phyloP scores from a whole-genome alignment of 306 rosid genomes.

The Arachis stenosperma region DNA sequence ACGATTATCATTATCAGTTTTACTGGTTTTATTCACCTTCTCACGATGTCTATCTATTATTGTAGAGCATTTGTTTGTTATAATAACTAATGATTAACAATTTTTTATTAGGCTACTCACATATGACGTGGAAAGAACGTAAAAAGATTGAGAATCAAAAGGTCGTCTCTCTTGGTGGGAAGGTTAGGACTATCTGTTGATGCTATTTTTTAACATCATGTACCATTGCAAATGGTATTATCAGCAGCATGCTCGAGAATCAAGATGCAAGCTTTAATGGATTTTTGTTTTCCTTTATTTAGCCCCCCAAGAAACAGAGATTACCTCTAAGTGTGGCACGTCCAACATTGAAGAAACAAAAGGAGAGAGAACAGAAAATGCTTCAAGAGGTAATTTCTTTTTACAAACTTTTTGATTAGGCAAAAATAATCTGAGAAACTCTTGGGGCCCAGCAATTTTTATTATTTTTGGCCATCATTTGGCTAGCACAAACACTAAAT shows the following conservation, averaged over 20 bases:
- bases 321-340: conserved; percentile 74
- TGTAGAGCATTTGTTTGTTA: conserved; percentile 11
- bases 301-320: conserved; percentile 69
- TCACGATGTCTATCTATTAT: conserved; percentile 8
- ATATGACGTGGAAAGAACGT: conserved; percentile 86
- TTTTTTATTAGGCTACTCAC: conserved; percentile 57
- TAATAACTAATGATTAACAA: conserved; percentile 23
- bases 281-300: conserved; percentile 32
- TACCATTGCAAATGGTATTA: conserved; percentile 3
- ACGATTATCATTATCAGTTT: conserved; percentile 1
- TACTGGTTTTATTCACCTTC: background rate
- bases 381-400: conserved; percentile 60
- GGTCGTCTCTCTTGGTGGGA: conserved; percentile 82
- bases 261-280: background rate
- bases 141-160: conserved; percentile 71
- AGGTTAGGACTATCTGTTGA: conserved; percentile 53
- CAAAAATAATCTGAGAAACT: no score
- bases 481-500: no score
- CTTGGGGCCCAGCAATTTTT: no score
- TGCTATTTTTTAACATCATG: conserved; percentile 20
- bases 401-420: background rate
- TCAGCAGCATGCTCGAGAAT: background rate
- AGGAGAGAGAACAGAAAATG: conserved; percentile 75
- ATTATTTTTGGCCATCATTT: no score
- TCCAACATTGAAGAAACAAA: conserved; percentile 74